Percentiles rank a stretch among this genome's conserved stretches.
phyloP scores from a whole-genome alignment of 257 asterid genomes.

The Scutellaria barbata region DNA sequence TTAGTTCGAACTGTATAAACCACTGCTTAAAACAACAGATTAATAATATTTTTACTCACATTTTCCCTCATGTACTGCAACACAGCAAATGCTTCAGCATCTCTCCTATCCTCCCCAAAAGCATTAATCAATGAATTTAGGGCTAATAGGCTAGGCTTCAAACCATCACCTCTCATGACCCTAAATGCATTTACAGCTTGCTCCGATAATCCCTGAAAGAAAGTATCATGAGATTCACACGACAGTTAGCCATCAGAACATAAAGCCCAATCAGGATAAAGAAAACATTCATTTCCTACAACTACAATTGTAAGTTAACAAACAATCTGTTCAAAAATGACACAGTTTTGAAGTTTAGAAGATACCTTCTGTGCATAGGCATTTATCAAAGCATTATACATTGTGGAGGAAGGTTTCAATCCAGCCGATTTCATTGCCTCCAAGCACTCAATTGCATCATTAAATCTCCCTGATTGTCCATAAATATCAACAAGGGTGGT shows the following conservation, averaged over 20 bases:
- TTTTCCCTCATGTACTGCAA: slow-evolving; percentile 93
- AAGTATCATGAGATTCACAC: slow-evolving; percentile 25
- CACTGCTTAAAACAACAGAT: slow-evolving; percentile 10
- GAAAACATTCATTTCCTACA: neutral
- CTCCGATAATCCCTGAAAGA: slow-evolving; percentile 83
- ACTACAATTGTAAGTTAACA: slow-evolving; percentile 13
- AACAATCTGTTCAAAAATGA: neutral
- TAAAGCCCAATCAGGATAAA: slow-evolving; percentile 5
- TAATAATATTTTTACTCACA: slow-evolving; percentile 48
- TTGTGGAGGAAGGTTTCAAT: slow-evolving; percentile 82
- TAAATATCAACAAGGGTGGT: slow-evolving; percentile 89
- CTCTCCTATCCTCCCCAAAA: slow-evolving; percentile 94
- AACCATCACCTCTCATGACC: slow-evolving; percentile 90
- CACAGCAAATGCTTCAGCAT: slow-evolving; percentile 87
- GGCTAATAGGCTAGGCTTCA: slow-evolving; percentile 85
- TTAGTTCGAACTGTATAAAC: slow-evolving; percentile 23
- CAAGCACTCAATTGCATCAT: slow-evolving; percentile 90
- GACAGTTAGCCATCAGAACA: slow-evolving; percentile 4
- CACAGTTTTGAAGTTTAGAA: slow-evolving; percentile 21
- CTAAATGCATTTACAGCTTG: slow-evolving; percentile 90
- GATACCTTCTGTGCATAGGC: slow-evolving; percentile 94
- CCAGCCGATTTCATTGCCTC: slow-evolving; percentile 94
- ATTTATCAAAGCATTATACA: slow-evolving; percentile 95
- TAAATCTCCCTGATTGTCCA: slow-evolving; percentile 85
- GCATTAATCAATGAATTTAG: slow-evolving; percentile 89